phyloP scores from a whole-genome alignment of 2,329 filamentous ascomycete genomes.

The Ceratocystis huliohia region DNA sequence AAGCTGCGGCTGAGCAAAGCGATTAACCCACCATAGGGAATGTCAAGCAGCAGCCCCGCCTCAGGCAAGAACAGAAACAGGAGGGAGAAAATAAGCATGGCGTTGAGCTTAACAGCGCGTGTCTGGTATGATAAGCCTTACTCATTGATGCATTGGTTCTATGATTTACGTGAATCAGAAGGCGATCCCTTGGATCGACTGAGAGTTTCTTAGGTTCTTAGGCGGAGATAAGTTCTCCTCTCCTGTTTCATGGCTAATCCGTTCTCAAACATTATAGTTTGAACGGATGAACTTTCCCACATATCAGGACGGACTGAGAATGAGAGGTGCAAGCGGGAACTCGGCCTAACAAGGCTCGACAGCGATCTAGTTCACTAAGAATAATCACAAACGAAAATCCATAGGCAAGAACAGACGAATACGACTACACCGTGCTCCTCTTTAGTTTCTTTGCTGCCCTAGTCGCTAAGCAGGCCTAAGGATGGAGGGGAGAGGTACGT shows the following conservation, averaged over 20 bases:
- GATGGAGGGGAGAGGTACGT: too few relatives aligned
- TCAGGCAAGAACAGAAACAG: too few relatives aligned
- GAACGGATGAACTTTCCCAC: constrained; percentile 8
- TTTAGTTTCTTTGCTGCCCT: background rate
- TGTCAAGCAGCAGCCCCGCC: background rate
- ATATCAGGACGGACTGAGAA: background rate
- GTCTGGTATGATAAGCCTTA: too few relatives aligned
- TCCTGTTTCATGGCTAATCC: background rate
- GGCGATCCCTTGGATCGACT: background rate
- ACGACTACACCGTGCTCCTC: background rate
- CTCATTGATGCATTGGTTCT: too few relatives aligned
- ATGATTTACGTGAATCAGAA: background rate
- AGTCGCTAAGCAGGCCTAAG: background rate
- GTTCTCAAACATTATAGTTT: background rate
- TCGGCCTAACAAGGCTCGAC: background rate
- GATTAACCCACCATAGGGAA: background rate
- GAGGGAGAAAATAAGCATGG: too few relatives aligned
- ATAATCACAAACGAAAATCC: background rate
- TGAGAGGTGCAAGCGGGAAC: background rate
- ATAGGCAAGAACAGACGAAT: constrained; percentile 9
- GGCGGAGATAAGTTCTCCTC: background rate
- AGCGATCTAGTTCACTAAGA: background rate
- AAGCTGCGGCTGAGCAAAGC: background rate
- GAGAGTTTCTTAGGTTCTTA: background rate
- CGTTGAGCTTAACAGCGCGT: too few relatives aligned